These are phyloP conservation scores for Prunus armeniaca DNA, from an alignment of 306 rosid species.

Conservation along the genomic window DNA sequence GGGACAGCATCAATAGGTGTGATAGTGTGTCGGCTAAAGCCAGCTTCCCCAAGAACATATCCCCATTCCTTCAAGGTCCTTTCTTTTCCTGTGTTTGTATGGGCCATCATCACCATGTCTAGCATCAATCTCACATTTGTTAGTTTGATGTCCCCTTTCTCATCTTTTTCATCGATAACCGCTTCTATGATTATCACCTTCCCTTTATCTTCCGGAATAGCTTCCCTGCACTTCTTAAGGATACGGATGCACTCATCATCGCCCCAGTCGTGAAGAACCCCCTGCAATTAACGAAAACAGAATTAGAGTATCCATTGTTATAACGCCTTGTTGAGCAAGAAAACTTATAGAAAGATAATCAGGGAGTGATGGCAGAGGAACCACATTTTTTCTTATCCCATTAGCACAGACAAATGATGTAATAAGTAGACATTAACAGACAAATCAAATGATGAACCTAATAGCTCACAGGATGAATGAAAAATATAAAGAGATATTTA, in stretches of 20 bases:
- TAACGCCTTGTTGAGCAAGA: neutral
- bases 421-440: too few species aligned
- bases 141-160: neutral
- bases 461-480: too few species aligned
- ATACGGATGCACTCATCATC: slow-evolving; percentile 62
- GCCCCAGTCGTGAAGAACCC: slow-evolving; percentile 63
- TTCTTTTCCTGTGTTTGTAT: slow-evolving; percentile 13
- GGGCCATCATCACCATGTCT: slow-evolving; percentile 20
- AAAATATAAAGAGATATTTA: too few species aligned
- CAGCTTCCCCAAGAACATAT: slow-evolving; percentile 4
- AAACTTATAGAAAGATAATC: neutral
- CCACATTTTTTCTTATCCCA: too few species aligned
- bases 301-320: neutral
- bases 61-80: slow-evolving; percentile 15
- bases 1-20: slow-evolving; percentile 3
- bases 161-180: slow-evolving; percentile 32
- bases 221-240: slow-evolving; percentile 51
- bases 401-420: too few species aligned
- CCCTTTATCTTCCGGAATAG: slow-evolving; percentile 46
- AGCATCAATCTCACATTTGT: neutral
- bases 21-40: slow-evolving; percentile 15
- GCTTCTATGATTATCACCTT: slow-evolving; percentile 56
- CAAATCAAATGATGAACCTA: too few species aligned
- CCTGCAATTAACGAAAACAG: slow-evolving; percentile 13
- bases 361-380: neutral